Conservation (phyloP, 176 grass and related monocot species). For the Elaeis guineensis region DNA sequence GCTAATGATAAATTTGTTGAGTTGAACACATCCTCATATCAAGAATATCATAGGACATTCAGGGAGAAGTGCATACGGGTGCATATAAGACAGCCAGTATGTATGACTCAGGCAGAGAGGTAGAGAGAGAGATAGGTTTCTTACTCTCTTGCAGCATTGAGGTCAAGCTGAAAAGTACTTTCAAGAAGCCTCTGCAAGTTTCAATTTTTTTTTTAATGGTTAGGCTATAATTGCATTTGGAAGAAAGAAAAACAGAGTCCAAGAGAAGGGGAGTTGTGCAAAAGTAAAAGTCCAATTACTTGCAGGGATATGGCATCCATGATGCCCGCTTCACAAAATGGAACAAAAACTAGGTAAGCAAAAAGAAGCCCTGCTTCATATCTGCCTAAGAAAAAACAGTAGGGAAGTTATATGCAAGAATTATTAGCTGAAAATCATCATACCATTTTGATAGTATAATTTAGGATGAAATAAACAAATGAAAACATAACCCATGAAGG, state of each 20-base stretch:
- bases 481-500: too few species aligned
- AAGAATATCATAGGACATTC: too few species aligned
- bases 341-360: constrained; percentile 90
- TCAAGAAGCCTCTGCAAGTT: constrained; percentile 76
- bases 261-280: background rate
- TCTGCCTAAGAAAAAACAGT: constrained; percentile 29
- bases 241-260: background rate
- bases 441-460: too few species aligned
- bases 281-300: constrained; percentile 25
- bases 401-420: background rate
- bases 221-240: background rate
- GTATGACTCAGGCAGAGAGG: too few species aligned
- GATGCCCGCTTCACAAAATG: constrained; percentile 69
- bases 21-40: too few species aligned
- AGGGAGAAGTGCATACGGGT: too few species aligned
- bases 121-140: background rate
- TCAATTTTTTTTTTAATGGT: constrained; percentile 7
- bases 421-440: background rate
- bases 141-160: constrained; percentile 88
- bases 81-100: too few species aligned
- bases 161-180: constrained; percentile 66
- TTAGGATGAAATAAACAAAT: too few species aligned
- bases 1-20: too few species aligned
- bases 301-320: constrained; percentile 73
- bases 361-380: constrained; percentile 87